phyloP scores from a whole-genome alignment of 2,329 filamentous ascomycete species.

The Fusarium sp. region DNA sequence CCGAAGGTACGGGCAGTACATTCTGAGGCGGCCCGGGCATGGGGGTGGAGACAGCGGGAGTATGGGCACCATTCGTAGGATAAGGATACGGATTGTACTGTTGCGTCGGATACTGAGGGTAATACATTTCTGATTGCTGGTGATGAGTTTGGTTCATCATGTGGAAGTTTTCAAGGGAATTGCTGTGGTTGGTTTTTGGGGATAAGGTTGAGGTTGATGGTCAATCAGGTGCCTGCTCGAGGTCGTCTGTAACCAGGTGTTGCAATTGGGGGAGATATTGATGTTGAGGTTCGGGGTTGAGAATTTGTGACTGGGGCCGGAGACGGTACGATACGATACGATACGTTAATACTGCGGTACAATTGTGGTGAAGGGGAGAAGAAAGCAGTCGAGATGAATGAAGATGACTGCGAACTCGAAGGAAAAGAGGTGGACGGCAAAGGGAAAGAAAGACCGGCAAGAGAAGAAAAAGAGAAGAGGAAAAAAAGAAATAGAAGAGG shows the following conservation, averaged over 20 bases:
- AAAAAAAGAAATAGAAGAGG: constrained; percentile 51
- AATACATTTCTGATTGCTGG: constrained; percentile 68
- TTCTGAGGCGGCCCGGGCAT: constrained; percentile 69
- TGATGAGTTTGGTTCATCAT: constrained; percentile 80
- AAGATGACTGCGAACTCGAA: constrained; percentile 65
- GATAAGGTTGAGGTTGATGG: background rate
- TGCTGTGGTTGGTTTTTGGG: constrained; percentile 46
- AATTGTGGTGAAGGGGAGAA: constrained; percentile 55
- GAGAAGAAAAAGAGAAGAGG: constrained; percentile 46
- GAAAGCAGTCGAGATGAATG: constrained; percentile 64
- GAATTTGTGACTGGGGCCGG: constrained; percentile 17
- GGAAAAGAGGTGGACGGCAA: constrained; percentile 51
- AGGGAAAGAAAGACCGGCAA: constrained; percentile 41
- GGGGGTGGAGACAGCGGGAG: constrained; percentile 75
- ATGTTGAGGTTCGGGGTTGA: background rate
- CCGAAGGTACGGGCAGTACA: constrained; percentile 75
- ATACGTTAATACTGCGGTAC: constrained; percentile 26
- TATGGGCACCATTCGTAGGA: constrained; percentile 72
- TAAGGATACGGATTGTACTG: constrained; percentile 80
- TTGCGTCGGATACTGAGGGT: constrained; percentile 79
- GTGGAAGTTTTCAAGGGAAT: constrained; percentile 13
- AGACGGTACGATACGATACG: constrained; percentile 1
- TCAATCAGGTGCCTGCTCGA: background rate
- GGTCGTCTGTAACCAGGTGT: background rate
- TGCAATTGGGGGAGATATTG: constrained; percentile 12